These are phyloP conservation scores for Primulina eburnea DNA, from an alignment of 257 asterid species.

Conservation along the genomic window DNA sequence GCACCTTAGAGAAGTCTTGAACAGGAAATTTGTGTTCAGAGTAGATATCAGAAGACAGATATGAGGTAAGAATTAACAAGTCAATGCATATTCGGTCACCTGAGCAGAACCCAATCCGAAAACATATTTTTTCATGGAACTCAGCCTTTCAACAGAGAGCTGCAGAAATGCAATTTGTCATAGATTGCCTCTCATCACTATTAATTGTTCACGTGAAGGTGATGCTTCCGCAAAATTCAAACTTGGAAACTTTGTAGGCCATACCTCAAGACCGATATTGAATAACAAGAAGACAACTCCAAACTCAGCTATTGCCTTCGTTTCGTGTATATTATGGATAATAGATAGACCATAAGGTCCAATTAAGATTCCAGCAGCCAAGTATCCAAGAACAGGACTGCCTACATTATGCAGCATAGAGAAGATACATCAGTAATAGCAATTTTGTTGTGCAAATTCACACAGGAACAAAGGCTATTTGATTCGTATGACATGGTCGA, in stretches of 20 bases:
- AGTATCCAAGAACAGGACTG: slow-evolving; percentile 98
- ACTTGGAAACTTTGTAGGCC: slow-evolving; percentile 8
- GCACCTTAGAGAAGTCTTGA: slow-evolving; percentile 20
- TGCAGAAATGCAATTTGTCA: slow-evolving; percentile 34
- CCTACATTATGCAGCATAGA: slow-evolving; percentile 50
- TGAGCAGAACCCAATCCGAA: slow-evolving; percentile 97
- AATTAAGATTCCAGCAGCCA: slow-evolving; percentile 98
- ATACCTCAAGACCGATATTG: slow-evolving; percentile 99
- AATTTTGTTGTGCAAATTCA: not conserved
- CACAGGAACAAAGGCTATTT: not conserved
- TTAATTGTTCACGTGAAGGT: slow-evolving; percentile 18
- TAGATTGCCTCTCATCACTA: slow-evolving; percentile 11
- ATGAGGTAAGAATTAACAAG: slow-evolving; percentile 1
- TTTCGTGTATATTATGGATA: slow-evolving; percentile 93
- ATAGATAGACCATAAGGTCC: slow-evolving; percentile 99
- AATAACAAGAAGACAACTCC: slow-evolving; percentile 98
- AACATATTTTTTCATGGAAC: slow-evolving; percentile 99
- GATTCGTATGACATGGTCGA: not conserved
- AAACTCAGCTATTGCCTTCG: slow-evolving; percentile 98
- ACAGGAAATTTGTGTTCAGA: slow-evolving; percentile 2
- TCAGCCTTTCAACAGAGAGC: slow-evolving; percentile 99
- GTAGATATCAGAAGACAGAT: slow-evolving; percentile 11
- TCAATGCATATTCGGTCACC: slow-evolving; percentile 50
- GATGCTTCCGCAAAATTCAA: slow-evolving; percentile 1
- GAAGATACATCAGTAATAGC: slow-evolving; percentile 24